phyloP scores from a whole-genome alignment of 1,139 yeast genomes.

The Yamadazyma sp. region DNA sequence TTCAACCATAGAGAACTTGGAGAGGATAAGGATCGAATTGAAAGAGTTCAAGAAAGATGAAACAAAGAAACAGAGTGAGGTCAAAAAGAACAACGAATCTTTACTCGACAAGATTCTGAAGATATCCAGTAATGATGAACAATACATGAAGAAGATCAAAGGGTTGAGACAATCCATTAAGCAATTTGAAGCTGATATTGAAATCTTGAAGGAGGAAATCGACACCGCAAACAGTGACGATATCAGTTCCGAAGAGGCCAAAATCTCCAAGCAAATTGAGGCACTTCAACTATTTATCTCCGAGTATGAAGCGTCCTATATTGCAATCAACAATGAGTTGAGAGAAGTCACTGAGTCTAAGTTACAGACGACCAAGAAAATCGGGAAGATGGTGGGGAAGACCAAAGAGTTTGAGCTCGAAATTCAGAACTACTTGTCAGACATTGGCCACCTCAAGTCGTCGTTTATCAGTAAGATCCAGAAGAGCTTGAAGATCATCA shows the following conservation, averaged over 20 bases:
- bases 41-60: slow-evolving; percentile 66
- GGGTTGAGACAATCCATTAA: slow-evolving; percentile 43
- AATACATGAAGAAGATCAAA: slow-evolving; percentile 37
- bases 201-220: slow-evolving; percentile 24
- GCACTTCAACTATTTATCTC: slow-evolving; percentile 24
- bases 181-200: slow-evolving; percentile 42
- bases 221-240: slow-evolving; percentile 13
- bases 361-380: slow-evolving; percentile 22
- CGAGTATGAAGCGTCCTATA: slow-evolving; percentile 28
- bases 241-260: slow-evolving; percentile 18
- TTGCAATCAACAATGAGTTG: slow-evolving; percentile 22
- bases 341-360: slow-evolving; percentile 25
- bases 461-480: slow-evolving; percentile 28
- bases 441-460: slow-evolving; percentile 17
- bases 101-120: slow-evolving; percentile 51
- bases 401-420: slow-evolving; percentile 26
- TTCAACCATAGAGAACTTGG: slow-evolving; percentile 58
- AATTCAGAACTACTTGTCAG: slow-evolving; percentile 25
- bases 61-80: slow-evolving; percentile 51
- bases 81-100: slow-evolving; percentile 58
- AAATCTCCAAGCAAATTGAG: slow-evolving; percentile 21
- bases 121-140: slow-evolving; percentile 21
- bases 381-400: slow-evolving; percentile 29
- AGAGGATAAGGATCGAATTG: slow-evolving; percentile 48
- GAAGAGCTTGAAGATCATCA: slow-evolving; percentile 29